Evolutionary conservation across 345 rosid genomes (phyloP).

Genomic region (Linum usitatissimum): DNA sequence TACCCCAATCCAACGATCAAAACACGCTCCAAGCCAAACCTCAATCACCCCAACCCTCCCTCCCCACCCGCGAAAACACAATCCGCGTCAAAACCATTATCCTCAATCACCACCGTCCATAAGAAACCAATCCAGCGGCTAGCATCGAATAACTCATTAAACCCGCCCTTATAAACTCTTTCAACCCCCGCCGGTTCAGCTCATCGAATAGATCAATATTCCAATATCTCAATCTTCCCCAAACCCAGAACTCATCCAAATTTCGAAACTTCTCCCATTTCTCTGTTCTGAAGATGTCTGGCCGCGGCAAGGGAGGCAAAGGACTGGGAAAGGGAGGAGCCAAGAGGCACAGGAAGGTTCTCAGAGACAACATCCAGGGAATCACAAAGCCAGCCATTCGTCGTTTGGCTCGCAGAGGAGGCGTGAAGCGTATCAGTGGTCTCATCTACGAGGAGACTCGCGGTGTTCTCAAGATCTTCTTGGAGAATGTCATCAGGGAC

Average conservation of each 20-base stretch:
- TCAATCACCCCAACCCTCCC: no score
- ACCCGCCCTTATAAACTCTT: not conserved
- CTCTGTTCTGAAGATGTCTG: not conserved
- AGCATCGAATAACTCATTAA: no score
- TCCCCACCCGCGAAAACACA: no score
- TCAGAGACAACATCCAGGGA: conserved; percentile 2
- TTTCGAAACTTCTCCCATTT: no score
- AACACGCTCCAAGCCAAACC: not conserved
- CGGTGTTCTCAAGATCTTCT: conserved; percentile 1
- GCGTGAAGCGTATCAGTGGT: conserved; percentile 1
- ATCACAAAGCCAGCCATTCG: conserved; percentile 4
- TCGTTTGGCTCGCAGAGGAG: conserved; percentile 4
- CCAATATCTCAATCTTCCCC: not conserved
- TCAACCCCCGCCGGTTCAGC: not conserved
- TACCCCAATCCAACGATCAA: not conserved
- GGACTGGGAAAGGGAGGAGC: conserved; percentile 6
- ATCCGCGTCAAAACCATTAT: not conserved
- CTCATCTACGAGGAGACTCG: conserved; percentile 1
- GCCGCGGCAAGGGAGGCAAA: conserved; percentile 4
- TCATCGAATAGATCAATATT: not conserved
- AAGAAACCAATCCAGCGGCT: not conserved
- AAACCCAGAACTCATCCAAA: not conserved
- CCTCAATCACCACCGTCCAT: not conserved
- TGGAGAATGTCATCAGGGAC: conserved; percentile 3
- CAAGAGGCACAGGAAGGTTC: conserved; percentile 1